Percentiles rank a stretch among this genome's conserved stretches.
phyloP scores from a whole-genome alignment of 805 yeast species.

The Cephaloascus albidus region DNA sequence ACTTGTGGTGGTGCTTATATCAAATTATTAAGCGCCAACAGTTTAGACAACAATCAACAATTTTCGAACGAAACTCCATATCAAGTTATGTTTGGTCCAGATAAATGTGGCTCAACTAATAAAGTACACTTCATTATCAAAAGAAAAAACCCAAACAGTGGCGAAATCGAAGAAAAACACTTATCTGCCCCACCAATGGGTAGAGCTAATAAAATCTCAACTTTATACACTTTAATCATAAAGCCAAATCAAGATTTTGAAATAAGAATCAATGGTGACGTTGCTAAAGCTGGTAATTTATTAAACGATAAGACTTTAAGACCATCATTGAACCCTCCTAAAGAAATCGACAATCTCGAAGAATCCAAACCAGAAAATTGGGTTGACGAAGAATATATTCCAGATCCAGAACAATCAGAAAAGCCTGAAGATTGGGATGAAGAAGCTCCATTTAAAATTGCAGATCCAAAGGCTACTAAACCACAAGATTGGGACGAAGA shows the following conservation, averaged over 20 bases:
- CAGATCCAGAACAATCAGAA: slow-evolving; percentile 52
- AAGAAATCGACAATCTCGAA: slow-evolving; percentile 43
- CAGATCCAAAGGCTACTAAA: slow-evolving; percentile 56
- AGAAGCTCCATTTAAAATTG: slow-evolving; percentile 49
- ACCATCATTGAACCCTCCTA: slow-evolving; percentile 67
- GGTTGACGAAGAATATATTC: slow-evolving; percentile 62
- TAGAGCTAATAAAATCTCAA: slow-evolving; percentile 42
- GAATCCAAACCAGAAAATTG: slow-evolving; percentile 71
- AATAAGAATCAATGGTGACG: slow-evolving; percentile 74
- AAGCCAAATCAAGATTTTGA: slow-evolving; percentile 61
- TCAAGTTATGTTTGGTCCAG: slow-evolving; percentile 93
- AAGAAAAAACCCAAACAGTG: slow-evolving; percentile 44
- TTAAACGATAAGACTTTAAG: slow-evolving; percentile 42
- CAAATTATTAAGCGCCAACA: slow-evolving; percentile 50
- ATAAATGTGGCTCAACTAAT: slow-evolving; percentile 74
- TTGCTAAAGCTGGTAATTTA: slow-evolving; percentile 61
- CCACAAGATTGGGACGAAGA: slow-evolving; percentile 81
- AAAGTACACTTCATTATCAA: slow-evolving; percentile 71
- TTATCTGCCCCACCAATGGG: slow-evolving; percentile 61
- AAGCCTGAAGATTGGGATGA: slow-evolving; percentile 89
- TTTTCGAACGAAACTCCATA: slow-evolving; percentile 64
- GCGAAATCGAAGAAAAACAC: slow-evolving; percentile 60
- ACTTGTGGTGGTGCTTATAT: slow-evolving; percentile 88
- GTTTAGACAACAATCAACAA: slow-evolving; percentile 24
- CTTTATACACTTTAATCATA: slow-evolving; percentile 71